Evolutionary conservation across 2,329 filamentous ascomycete genomes (phyloP).

Genomic region (Chaetomium globosum): DNA sequence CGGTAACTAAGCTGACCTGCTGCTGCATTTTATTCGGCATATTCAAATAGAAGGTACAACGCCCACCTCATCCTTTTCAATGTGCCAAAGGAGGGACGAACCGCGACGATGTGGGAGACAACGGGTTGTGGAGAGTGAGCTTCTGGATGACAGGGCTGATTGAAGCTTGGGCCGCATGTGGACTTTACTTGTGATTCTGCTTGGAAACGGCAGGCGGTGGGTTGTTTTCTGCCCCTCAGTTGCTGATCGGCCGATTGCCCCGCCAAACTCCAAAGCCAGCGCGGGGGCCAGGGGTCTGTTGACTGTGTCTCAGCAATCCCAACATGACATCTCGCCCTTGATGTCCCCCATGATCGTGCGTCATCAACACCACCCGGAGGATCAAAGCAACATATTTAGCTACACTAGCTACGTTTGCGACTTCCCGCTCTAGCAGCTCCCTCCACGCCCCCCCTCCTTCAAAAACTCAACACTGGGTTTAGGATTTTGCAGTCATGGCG

Average conservation of each 20-base stretch:
- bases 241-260: constrained; percentile 23
- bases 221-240: constrained; percentile 19
- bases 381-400: not conserved
- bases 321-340: too few species aligned
- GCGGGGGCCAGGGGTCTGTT: not conserved
- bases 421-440: not conserved
- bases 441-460: not conserved
- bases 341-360: not conserved
- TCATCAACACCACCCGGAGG: not conserved
- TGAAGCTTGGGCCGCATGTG: not conserved
- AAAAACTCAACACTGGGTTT: not conserved
- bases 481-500: constrained; percentile 13
- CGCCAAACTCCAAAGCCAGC: not conserved
- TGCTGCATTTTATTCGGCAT: not conserved
- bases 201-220: constrained; percentile 28
- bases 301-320: not conserved
- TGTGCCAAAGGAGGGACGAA: not conserved
- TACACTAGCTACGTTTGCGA: not conserved
- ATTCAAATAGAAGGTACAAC: not conserved
- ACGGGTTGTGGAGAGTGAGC: not conserved
- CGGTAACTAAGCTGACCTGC: constrained; percentile 14
- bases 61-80: not conserved
- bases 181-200: not conserved
- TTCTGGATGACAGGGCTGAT: not conserved
- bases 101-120: not conserved